A percentile compares a stretch with the other conserved stretches of the same genome.
Conservation (phyloP, 202 grass and related monocot species). For the Panicum hallii region DNA sequence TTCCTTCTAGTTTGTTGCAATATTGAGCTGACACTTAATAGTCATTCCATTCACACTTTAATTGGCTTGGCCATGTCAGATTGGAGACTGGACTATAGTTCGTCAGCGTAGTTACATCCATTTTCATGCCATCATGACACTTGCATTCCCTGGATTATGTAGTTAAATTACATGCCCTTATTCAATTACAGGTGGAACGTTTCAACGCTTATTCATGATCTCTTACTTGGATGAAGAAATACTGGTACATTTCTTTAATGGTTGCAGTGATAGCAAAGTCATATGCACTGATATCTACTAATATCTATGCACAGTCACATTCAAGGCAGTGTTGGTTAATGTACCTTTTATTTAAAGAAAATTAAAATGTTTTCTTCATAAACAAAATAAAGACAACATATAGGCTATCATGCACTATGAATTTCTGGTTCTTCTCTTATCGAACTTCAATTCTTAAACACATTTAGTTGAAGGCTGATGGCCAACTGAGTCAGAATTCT, state of each 20-base stretch:
- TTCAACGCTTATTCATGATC: constrained; percentile 92
- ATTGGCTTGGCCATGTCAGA: not conserved
- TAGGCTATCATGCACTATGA: constrained; percentile 1
- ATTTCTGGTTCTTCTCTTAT: not conserved
- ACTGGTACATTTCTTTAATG: constrained; percentile 67
- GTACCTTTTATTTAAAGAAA: not conserved
- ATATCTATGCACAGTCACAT: not conserved
- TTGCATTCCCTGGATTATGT: not conserved
- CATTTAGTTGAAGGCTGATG: constrained; percentile 27
- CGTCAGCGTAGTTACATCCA: not conserved
- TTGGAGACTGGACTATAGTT: not conserved
- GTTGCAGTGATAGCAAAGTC: not conserved
- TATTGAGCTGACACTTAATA: constrained; percentile 7
- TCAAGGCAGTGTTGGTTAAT: not conserved
- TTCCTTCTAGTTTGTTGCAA: not conserved
- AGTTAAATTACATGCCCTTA: constrained; percentile 8
- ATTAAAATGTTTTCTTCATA: not conserved
- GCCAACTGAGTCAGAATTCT: not conserved
- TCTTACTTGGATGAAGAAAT: constrained; percentile 99
- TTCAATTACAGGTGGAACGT: constrained; percentile 68
- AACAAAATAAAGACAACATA: constrained; percentile 16
- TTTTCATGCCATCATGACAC: not conserved
- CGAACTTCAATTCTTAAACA: constrained; percentile 14
- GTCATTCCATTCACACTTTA: not conserved
- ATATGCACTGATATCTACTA: not conserved